These are phyloP conservation scores for Rhododendron simsii DNA, from an alignment of 148 eudicot species.

Conservation along the genomic window DNA sequence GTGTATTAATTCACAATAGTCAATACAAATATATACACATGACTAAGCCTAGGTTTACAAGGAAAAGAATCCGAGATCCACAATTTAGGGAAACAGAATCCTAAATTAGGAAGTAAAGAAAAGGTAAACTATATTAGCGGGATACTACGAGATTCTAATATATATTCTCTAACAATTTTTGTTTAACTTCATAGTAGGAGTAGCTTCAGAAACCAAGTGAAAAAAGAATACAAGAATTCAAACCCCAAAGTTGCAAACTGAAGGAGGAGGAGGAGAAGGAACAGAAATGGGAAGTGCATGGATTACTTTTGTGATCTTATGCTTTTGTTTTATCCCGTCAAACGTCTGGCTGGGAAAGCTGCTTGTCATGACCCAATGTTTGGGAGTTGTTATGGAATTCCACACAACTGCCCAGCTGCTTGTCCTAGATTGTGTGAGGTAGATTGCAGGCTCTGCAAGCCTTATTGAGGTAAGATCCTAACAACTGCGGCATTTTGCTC, in stretches of 20 bases:
- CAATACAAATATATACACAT: too few relatives aligned
- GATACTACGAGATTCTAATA: too few relatives aligned
- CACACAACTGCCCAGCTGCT: constrained; percentile 9
- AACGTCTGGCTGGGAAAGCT: constrained; percentile 7
- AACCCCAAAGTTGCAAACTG: neutral
- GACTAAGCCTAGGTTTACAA: too few relatives aligned
- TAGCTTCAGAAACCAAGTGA: constrained; percentile 4
- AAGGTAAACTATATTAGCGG: too few relatives aligned
- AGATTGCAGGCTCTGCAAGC: constrained; percentile 17
- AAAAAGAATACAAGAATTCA: neutral
- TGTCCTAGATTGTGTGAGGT: constrained; percentile 16
- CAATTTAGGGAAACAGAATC: too few relatives aligned
- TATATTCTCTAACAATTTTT: too few relatives aligned
- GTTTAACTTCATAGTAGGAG: neutral
- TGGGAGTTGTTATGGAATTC: constrained; percentile 8
- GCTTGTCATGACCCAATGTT: constrained; percentile 21
- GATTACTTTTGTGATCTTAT: constrained; percentile 1
- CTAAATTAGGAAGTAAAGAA: too few relatives aligned
- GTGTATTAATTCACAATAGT: too few relatives aligned
- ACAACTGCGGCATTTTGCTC: neutral
- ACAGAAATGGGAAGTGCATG: constrained; percentile 3
- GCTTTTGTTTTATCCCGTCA: neutral
- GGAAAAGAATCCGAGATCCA: too few relatives aligned
- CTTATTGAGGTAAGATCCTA: constrained; percentile 13
- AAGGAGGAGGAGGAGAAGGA: neutral